Conservation (phyloP, 306 rosid species). For the Cucurbita ficifolia region DNA sequence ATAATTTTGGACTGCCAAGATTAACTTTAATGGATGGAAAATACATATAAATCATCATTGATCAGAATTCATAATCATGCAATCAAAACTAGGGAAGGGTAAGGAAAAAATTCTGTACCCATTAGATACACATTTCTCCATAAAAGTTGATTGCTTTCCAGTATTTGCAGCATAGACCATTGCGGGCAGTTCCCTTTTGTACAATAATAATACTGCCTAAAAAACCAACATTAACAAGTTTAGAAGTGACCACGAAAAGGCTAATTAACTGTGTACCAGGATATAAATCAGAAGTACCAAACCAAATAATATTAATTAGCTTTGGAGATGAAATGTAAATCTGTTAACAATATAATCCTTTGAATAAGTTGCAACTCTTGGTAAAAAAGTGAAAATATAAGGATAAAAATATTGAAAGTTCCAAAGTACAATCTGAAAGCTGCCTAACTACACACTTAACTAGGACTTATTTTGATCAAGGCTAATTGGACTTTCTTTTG, state of each 20-base stretch:
- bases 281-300: background rate
- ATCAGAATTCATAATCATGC: background rate
- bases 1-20: background rate
- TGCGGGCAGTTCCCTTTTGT: constrained; percentile 59
- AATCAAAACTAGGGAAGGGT: background rate
- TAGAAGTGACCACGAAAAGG: background rate
- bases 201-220: constrained; percentile 63
- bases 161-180: constrained; percentile 92
- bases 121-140: constrained; percentile 71
- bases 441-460: background rate
- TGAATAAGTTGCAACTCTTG: background rate
- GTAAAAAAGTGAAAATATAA: background rate
- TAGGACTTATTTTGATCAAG: background rate
- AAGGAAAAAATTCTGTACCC: constrained; percentile 34
- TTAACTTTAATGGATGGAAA: background rate
- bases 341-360: background rate
- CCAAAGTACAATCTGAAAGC: background rate
- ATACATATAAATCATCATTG: background rate
- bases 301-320: background rate
- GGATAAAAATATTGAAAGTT: background rate
- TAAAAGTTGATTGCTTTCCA: constrained; percentile 66
- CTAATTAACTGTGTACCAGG: background rate
- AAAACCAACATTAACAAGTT: constrained; percentile 3
- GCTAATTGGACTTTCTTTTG: background rate
- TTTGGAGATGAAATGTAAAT: background rate